Conservation (phyloP, 1,284 basidiomycete genomes). For the Austroboletus novae-zelandiae region DNA sequence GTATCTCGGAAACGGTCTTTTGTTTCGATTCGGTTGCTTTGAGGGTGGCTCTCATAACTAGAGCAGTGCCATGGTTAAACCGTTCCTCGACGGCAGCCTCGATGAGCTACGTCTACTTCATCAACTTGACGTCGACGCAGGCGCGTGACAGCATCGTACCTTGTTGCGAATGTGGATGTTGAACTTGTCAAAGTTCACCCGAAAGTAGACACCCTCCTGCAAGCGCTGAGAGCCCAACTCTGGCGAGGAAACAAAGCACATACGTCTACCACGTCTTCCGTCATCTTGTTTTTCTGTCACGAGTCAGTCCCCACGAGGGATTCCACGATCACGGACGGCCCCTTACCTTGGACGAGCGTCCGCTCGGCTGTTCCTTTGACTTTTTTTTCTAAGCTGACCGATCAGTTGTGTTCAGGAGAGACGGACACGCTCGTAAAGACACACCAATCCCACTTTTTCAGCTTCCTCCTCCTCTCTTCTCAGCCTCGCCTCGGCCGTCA, state of each 20-base stretch:
- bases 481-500: conserved; percentile 58
- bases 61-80: conserved; percentile 72
- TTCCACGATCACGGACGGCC: conserved; percentile 3
- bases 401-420: conserved; percentile 5
- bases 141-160: conserved; percentile 40
- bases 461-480: conserved; percentile 70
- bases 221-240: conserved; percentile 4
- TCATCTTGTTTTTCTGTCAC: conserved; percentile 49
- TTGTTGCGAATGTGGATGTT: conserved; percentile 87
- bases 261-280: conserved; percentile 67
- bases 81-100: conserved; percentile 72
- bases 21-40: conserved; percentile 69
- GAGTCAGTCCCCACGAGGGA: background rate
- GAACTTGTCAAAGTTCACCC: conserved; percentile 88
- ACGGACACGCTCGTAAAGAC: conserved; percentile 20
- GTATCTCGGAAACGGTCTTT: conserved; percentile 54
- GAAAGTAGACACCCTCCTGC: conserved; percentile 74
- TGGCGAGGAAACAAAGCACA: conserved; percentile 25
- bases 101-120: conserved; percentile 55
- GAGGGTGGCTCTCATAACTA: conserved; percentile 70
- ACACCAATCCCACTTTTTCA: conserved; percentile 68
- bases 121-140: conserved; percentile 6
- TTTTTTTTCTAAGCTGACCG: conserved; percentile 54
- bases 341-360: conserved; percentile 51
- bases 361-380: conserved; percentile 46